Percentiles rank a stretch among this genome's conserved stretches.
Conservation (phyloP, 441 rosid genomes). For the Pelargonium myrrhifolium region DNA sequence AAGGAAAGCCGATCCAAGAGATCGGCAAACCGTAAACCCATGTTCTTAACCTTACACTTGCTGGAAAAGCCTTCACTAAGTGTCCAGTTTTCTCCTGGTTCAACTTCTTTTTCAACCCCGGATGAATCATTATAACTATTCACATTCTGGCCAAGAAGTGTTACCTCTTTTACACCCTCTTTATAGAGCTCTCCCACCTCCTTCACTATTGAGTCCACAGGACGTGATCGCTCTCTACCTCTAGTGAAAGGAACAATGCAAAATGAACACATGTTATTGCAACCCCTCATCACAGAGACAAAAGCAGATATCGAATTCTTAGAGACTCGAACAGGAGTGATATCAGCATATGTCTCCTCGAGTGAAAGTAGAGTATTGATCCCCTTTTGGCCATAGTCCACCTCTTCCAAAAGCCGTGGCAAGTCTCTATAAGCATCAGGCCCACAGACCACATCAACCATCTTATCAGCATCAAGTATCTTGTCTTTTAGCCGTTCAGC, state of each 20-base stretch:
- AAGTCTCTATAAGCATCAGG: slow-evolving; percentile 94
- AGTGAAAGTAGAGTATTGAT: slow-evolving; percentile 87
- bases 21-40: slow-evolving; percentile 82
- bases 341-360: slow-evolving; percentile 91
- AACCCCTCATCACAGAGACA: slow-evolving; percentile 91
- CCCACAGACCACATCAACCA: slow-evolving; percentile 97
- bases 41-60: slow-evolving; percentile 62
- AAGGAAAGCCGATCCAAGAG: slow-evolving; percentile 71
- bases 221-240: slow-evolving; percentile 89
- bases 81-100: slow-evolving; percentile 66
- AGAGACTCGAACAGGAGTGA: slow-evolving; percentile 63
- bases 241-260: slow-evolving; percentile 94
- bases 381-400: slow-evolving; percentile 86
- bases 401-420: slow-evolving; percentile 74
- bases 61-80: slow-evolving; percentile 81
- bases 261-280: slow-evolving; percentile 95
- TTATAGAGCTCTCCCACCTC: slow-evolving; percentile 82
- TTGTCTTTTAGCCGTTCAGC: slow-evolving; percentile 87
- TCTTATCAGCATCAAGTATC: slow-evolving; percentile 86
- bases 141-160: slow-evolving; percentile 90
- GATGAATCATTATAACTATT: slow-evolving; percentile 82
- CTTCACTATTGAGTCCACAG: slow-evolving; percentile 74
- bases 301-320: slow-evolving; percentile 66
- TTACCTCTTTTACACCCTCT: slow-evolving; percentile 81
- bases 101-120: slow-evolving; percentile 43